These are phyloP conservation scores for Coelastrella sp. DNA, from an alignment of 139 green algal genomes.

Conservation along the genomic window DNA sequence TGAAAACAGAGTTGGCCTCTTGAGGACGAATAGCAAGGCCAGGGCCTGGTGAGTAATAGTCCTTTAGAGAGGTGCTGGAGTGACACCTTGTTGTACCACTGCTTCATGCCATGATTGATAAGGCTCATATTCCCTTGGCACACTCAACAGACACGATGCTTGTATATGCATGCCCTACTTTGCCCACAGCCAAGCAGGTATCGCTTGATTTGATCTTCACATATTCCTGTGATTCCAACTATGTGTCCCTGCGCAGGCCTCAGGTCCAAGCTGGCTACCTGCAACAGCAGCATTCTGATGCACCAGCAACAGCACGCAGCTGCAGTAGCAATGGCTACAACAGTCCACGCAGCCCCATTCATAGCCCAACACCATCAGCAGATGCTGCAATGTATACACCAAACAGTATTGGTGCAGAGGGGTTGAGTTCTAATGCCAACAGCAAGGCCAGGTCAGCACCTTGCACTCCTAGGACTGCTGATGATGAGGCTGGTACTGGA, in stretches of 20 bases:
- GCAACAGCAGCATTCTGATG: background rate
- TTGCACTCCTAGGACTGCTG: constrained; percentile 19
- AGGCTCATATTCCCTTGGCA: no score
- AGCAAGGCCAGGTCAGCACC: constrained; percentile 19
- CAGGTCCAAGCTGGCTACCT: constrained; percentile 16
- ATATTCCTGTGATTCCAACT: background rate
- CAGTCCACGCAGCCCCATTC: background rate
- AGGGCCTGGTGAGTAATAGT: constrained; percentile 16
- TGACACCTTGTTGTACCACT: no score
- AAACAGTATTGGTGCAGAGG: background rate
- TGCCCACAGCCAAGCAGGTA: background rate
- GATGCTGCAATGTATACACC: constrained; percentile 6
- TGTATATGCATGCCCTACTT: background rate
- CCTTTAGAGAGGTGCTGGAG: background rate
- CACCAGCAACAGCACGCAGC: background rate
- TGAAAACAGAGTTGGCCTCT: background rate
- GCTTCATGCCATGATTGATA: background rate
- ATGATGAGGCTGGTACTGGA: background rate
- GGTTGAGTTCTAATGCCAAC: background rate
- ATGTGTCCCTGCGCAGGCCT: background rate
- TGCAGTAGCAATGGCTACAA: background rate
- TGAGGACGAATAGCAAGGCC: background rate
- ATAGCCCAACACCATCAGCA: background rate
- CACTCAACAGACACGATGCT: no score
- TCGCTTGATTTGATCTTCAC: background rate